A percentile compares a stretch with the other conserved stretches of the same genome.
phyloP scores from a whole-genome alignment of 768 basidiomycete genomes.

The Lentinula edodes region DNA sequence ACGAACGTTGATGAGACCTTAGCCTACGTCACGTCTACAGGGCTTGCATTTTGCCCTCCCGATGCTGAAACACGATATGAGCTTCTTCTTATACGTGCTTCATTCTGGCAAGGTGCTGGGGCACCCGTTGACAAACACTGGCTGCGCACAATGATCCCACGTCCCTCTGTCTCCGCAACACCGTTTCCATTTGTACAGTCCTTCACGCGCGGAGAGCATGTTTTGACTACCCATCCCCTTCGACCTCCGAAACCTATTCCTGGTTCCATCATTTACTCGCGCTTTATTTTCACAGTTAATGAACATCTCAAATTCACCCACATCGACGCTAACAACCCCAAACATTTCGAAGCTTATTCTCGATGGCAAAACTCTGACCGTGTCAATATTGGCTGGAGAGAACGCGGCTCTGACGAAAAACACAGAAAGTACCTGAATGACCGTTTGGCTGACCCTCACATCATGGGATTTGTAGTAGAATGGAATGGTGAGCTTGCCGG shows the following conservation, averaged over 20 bases:
- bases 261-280: slow-evolving; percentile 36
- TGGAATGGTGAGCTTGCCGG: slow-evolving; percentile 43
- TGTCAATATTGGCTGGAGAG: slow-evolving; percentile 40
- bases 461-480: slow-evolving; percentile 36
- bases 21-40: slow-evolving; percentile 32
- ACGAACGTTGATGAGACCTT: slow-evolving; percentile 25
- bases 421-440: slow-evolving; percentile 34
- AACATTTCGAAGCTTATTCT: slow-evolving; percentile 39
- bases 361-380: slow-evolving; percentile 46
- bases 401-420: slow-evolving; percentile 36
- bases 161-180: slow-evolving; percentile 20
- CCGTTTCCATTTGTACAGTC: slow-evolving; percentile 31
- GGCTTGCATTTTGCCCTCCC: slow-evolving; percentile 21
- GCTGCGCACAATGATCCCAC: slow-evolving; percentile 21
- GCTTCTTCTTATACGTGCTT: slow-evolving; percentile 33
- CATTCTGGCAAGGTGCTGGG: slow-evolving; percentile 50
- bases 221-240: slow-evolving; percentile 48
- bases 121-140: slow-evolving; percentile 26
- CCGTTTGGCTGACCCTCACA: slow-evolving; percentile 30
- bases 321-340: slow-evolving; percentile 25
- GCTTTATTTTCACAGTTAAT: slow-evolving; percentile 26
- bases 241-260: slow-evolving; percentile 40
- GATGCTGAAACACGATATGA: slow-evolving; percentile 14
- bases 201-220: slow-evolving; percentile 40
- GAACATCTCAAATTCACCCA: slow-evolving; percentile 26